Evolutionary conservation across 2,329 filamentous ascomycete species (phyloP), one percentile per base, ranked within the genome.

Genomic region (Sphaerostilbella broomeana): DNA sequence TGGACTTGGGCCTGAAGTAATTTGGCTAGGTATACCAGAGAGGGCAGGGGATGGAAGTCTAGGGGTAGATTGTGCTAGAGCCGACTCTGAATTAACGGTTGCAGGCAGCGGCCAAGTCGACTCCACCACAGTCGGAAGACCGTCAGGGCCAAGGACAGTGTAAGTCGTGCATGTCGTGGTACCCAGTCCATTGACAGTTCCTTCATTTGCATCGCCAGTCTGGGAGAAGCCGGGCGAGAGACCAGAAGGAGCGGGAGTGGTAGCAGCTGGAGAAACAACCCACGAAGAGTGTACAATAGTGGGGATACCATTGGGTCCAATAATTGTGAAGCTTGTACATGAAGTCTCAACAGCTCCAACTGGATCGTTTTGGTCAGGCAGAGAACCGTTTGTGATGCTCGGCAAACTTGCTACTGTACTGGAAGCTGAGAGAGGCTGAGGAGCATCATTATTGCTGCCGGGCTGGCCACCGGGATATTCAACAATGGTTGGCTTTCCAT

Each of bases 231-330:
- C 33, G 10, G 48, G 42, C 4, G 48, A 17, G n/a, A 39, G 33
- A 12, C 38, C 42, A 21, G 30, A 35, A 9, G 19, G 21, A 38
- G 28, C 5, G 3, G 28, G 24, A 17, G 20, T 16, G 8, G 35
- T 17, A 6, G 29, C 29, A 18, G 34, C 28, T n/a, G 42, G n/a
- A 12, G 20, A 19, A n/a, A 55, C 43, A 15, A 61, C 48, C 51
- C 58, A 53, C 12, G 55, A 59, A 7, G 60, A 62, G 26, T 63
- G 55, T 15, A 63, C 43, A 9, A 61, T 49, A 8, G 60, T 63
- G 9, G 57, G 53, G 25, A 51, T 43, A 5, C 59, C 60, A 43
- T 63, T 50, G n/a, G 53, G 25, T 3, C 60, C 60, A 26, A 53
- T 47, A 29, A 61, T 45, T 11, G 58, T 62, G 30, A 45, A 50